Base-by-base conservation (phyloP, 2,329 filamentous ascomycete genomes). In the Blastomyces gilchristii region DNA sequence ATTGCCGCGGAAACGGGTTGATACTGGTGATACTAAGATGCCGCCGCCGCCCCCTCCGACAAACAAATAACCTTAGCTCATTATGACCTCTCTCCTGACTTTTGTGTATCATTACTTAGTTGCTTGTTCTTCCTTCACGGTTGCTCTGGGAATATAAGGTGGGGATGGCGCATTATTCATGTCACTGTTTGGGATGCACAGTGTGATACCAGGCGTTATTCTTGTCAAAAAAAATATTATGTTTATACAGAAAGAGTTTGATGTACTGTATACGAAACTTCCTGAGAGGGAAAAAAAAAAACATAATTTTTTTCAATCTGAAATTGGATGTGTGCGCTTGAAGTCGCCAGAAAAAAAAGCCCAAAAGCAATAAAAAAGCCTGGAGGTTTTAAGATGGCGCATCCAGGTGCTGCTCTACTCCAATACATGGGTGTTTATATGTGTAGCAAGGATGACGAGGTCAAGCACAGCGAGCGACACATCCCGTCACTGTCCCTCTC, bases 1-100 rank as follows among this genome's bases (percentile, higher is more conserved):
- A 2, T 73, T 93, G 67, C 91, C 90, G 18, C 82, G 78, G 62
- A 97, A 97, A 80, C 91, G 86, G 75, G 78, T 86, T 34, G 84
- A 89, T 71, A 87, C 82, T 0, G 86, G 85, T 0, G 78, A 80
- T 60, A 79, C 80, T 52, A 87, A 86, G 73, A 83, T 79, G 77
- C 72, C 69, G 2, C 77, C 77, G 47, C 76, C 77, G 12, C 71
- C 76, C 31, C 66, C 70, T 58, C 75, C 73, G 12, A 64, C 68
- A 49, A 69, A 69, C 63, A 68, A 66, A 62, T 69, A 62, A 69
- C 25, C 41, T 53, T 56, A 22, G 60, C 59, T 59, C 12, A 54
- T 39, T 14, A 14, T 22, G 28, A 22, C 31, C 8, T 37, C 41
- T 59, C 28, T 16, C 4, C 1, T 41, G 8, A 9, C 41, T 47